These are phyloP conservation scores for Aspergillus aculeatus DNA, from an alignment of 2,329 filamentous ascomycete genomes.

Conservation along the genomic window DNA sequence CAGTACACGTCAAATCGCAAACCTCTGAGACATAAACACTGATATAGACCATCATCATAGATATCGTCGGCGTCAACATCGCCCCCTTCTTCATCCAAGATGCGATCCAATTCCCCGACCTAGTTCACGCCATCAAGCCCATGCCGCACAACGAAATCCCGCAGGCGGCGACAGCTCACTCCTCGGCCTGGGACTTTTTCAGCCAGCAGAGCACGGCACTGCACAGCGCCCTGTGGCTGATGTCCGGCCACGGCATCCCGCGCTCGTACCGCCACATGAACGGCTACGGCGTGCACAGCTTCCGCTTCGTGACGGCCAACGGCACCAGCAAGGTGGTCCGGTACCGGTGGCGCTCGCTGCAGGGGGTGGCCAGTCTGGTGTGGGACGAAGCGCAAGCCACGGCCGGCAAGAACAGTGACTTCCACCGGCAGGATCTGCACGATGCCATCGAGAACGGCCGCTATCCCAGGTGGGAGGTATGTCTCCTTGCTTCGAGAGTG, in stretches of 20 bases:
- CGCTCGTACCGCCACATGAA: constrained; percentile 40
- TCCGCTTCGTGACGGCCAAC: constrained; percentile 36
- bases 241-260: constrained; percentile 41
- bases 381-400: constrained; percentile 71
- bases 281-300: constrained; percentile 41
- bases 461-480: constrained; percentile 66
- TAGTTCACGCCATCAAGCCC: constrained; percentile 44
- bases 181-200: constrained; percentile 54
- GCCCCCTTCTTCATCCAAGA: constrained; percentile 47
- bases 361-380: constrained; percentile 51
- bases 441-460: constrained; percentile 66
- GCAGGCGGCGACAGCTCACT: constrained; percentile 49
- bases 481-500: not conserved
- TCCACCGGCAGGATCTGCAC: constrained; percentile 67
- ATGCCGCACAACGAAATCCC: constrained; percentile 41
- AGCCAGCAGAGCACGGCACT: constrained; percentile 41
- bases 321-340: constrained; percentile 39
- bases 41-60: constrained; percentile 12
- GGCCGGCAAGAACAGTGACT: constrained; percentile 69
- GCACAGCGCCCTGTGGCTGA: constrained; percentile 48
- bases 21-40: not conserved
- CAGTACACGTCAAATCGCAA: too few relatives aligned
- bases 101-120: constrained; percentile 43
- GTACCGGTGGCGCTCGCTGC: constrained; percentile 39
- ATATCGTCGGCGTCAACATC: constrained; percentile 40